Evolutionary conservation across 768 basidiomycete genomes (phyloP), one percentile per base, ranked within the genome.

Genomic region (Porphyrellus cyaneotinctus): DNA sequence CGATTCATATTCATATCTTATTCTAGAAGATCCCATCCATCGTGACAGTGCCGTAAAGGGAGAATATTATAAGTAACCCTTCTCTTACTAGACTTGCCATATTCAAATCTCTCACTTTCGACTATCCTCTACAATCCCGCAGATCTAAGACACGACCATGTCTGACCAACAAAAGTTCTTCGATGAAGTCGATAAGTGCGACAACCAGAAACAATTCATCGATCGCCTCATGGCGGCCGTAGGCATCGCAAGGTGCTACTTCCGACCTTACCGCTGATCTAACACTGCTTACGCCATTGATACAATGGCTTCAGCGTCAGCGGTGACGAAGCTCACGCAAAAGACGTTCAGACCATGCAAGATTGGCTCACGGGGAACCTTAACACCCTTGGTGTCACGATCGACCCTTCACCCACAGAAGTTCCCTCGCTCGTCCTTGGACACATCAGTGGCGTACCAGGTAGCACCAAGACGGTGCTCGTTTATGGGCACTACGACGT

Each of bases 401-500:
- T 47, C 17, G 45, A 24, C 23, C 6, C 15, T 2, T 20, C 46
- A 24, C 46, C 46, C 36, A 2, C 17, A 12, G 35, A 47, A 26
- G 35, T 51, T 36, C 50, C 50, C 12, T 36, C 50, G 32, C 50
- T 51, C 35, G 43, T 51, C 35, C 28, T 23, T 5, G 50, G 50
- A 23, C 35, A 28, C 18, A 36, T 47, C 24, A 15, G 15, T 8
- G 47, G 47, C 26, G 26, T 13, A 6, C 11, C 15, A 20, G 46
- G 46, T 5, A 47, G 46, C 23, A 35, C 22, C 24, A 30, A 49
- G 79, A 95, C 91, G 0, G 82, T 95, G 33, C 78, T 94, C 36
- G 72, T 95, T 23, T 95, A 95, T 64, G 90, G 88, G 4, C 92
- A 95, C 69, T 94, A 89, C 63, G 92, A 95, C 63, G 92, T 95